Evolutionary conservation across 202 grass and related monocot species (phyloP).

Genomic region (Panicum virgatum): DNA sequence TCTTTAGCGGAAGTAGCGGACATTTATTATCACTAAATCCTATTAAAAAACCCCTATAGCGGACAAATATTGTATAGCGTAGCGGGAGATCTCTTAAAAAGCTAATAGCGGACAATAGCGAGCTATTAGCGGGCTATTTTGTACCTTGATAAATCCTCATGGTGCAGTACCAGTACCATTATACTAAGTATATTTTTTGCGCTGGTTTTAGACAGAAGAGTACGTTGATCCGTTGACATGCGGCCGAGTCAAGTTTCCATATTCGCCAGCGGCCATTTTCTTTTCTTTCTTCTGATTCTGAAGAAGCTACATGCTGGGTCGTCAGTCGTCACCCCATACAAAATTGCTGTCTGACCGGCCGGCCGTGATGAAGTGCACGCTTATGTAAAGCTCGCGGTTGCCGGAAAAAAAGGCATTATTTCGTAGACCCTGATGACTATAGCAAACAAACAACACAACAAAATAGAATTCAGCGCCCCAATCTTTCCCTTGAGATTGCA

Average conservation of each 20-base stretch:
- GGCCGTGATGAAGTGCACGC: neutral
- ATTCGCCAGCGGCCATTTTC: neutral
- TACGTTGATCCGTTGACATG: constrained; percentile 18
- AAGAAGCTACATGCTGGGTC: neutral
- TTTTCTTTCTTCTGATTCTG: no score
- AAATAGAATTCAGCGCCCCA: neutral
- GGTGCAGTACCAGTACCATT: neutral
- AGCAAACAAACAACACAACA: neutral
- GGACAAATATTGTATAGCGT: no score
- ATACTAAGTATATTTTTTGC: neutral
- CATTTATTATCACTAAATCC: no score
- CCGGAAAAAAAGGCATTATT: neutral
- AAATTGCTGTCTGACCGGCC: neutral
- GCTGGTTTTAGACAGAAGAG: neutral
- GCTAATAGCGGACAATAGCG: no score
- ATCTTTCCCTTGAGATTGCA: neutral
- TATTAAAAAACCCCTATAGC: no score
- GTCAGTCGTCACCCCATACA: neutral
- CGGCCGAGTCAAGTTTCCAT: constrained; percentile 21
- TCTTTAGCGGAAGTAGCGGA: no score
- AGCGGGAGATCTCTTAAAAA: no score
- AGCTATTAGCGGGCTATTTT: no score
- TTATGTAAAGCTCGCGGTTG: constrained; percentile 7
- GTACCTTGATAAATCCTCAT: neutral
- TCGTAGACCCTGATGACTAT: constrained; percentile 7